Percentiles rank a stretch among this genome's conserved stretches.
Conservation (phyloP, 257 asterid species). For the Ilex asprella region DNA sequence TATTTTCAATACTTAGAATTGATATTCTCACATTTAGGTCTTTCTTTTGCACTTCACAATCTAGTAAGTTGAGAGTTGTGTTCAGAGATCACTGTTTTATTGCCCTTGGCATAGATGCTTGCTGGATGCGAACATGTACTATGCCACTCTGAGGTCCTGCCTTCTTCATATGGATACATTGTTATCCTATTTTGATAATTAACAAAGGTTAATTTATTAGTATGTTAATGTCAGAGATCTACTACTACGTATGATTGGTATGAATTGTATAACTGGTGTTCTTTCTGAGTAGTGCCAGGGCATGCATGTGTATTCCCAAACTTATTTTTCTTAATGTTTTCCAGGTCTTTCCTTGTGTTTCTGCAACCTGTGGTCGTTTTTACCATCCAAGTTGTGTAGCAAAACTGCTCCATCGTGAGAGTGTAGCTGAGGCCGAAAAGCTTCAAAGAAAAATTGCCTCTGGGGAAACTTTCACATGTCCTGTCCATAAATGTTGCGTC, state of each 20-base stretch:
- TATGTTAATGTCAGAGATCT: too few species aligned
- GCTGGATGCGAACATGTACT: background rate
- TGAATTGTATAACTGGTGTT: too few species aligned
- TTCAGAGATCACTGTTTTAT: background rate
- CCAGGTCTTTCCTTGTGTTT: conserved; percentile 85
- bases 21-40: too few species aligned
- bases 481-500: conserved; percentile 61
- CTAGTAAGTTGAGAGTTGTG: too few species aligned
- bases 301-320: conserved; percentile 1
- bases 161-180: background rate
- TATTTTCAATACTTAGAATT: too few species aligned
- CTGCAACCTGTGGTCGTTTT: conserved; percentile 85
- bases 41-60: too few species aligned
- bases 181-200: too few species aligned
- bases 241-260: too few species aligned
- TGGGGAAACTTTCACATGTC: conserved; percentile 79
- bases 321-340: conserved; percentile 10
- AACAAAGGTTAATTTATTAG: too few species aligned
- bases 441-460: conserved; percentile 44
- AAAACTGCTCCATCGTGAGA: conserved; percentile 47
- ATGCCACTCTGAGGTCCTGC: background rate
- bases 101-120: background rate
- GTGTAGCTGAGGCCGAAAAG: conserved; percentile 43
- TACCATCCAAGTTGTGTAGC: conserved; percentile 88
- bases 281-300: conserved; percentile 1